phyloP scores from a whole-genome alignment of 257 asterid species.

The Solanum tarapatanum region DNA sequence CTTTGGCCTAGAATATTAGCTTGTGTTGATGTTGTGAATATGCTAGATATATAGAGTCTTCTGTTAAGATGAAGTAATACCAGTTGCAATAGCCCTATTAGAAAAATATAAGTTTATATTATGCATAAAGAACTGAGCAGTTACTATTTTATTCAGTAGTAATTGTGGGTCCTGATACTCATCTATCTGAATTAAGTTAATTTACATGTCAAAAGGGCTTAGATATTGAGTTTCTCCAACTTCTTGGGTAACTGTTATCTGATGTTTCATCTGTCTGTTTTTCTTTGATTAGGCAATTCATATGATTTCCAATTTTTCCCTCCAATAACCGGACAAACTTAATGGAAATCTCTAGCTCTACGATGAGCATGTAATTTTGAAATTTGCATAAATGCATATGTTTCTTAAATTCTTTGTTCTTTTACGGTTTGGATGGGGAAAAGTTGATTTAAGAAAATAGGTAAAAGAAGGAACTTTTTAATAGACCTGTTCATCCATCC shows the following conservation, averaged over 20 bases:
- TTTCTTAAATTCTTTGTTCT: not conserved
- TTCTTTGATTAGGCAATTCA: not conserved
- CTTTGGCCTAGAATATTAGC: not conserved
- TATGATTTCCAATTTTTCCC: not conserved
- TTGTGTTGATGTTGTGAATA: not conserved
- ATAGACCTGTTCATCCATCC: not conserved
- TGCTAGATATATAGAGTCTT: not conserved
- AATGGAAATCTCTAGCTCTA: not conserved
- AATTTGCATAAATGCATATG: not conserved
- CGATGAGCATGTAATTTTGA: not conserved
- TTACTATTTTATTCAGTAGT: not conserved
- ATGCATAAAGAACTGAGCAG: not conserved
- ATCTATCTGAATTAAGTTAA: not conserved
- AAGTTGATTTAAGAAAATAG: not conserved
- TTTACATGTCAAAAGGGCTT: not conserved
- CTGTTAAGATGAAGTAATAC: not conserved
- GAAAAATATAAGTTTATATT: not conserved
- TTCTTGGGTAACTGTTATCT: not conserved
- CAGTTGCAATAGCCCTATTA: not conserved
- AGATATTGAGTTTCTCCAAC: not conserved
- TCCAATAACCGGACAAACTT: not conserved
- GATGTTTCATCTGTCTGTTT: not conserved
- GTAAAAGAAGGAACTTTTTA: not conserved
- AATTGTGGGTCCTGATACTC: not conserved
- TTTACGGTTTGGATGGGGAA: not conserved